Conservation (phyloP, 192 early-diverging fungal species). For the Coemansia sp. region DNA sequence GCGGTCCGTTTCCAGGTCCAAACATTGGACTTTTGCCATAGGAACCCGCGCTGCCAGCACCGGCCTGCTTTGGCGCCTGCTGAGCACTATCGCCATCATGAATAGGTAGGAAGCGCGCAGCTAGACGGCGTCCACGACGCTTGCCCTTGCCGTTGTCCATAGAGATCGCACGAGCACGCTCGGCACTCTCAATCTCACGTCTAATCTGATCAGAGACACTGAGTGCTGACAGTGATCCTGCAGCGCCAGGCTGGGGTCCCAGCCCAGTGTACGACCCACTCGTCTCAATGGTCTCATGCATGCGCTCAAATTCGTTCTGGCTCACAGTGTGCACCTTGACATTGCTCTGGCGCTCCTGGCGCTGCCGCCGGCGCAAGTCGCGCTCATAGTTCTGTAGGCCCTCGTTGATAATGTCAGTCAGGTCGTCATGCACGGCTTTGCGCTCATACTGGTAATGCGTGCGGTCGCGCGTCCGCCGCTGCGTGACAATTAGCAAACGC, state of each 20-base stretch:
- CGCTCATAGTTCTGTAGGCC: slow-evolving; percentile 90
- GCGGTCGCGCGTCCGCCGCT: slow-evolving; percentile 66
- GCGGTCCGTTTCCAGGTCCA: slow-evolving; percentile 43
- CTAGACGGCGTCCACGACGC: slow-evolving; percentile 38
- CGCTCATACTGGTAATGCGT: slow-evolving; percentile 77
- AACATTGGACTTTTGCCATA: slow-evolving; percentile 56
- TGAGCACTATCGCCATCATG: slow-evolving; percentile 24
- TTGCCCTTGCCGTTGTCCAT: slow-evolving; percentile 11
- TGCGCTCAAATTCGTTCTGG: slow-evolving; percentile 60
- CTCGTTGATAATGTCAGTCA: slow-evolving; percentile 93
- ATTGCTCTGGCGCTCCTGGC: slow-evolving; percentile 45
- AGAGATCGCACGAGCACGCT: slow-evolving; percentile 42
- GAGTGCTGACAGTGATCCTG: slow-evolving; percentile 34
- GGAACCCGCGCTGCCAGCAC: slow-evolving; percentile 33
- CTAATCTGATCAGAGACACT: slow-evolving; percentile 42
- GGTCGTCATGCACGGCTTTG: slow-evolving; percentile 73
- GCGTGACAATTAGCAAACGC: slow-evolving; percentile 90
- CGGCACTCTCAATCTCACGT: slow-evolving; percentile 47
- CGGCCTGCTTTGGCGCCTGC: slow-evolving; percentile 10
- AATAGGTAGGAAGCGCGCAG: slow-evolving; percentile 53
- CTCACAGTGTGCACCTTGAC: slow-evolving; percentile 65
- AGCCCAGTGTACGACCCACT: slow-evolving; percentile 25
- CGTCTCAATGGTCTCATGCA: slow-evolving; percentile 41
- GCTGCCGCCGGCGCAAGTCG: slow-evolving; percentile 61
- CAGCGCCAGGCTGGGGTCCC: slow-evolving; percentile 35